These are phyloP conservation scores for Spergularia marina DNA, from an alignment of 148 eudicot species.

Conservation along the genomic window DNA sequence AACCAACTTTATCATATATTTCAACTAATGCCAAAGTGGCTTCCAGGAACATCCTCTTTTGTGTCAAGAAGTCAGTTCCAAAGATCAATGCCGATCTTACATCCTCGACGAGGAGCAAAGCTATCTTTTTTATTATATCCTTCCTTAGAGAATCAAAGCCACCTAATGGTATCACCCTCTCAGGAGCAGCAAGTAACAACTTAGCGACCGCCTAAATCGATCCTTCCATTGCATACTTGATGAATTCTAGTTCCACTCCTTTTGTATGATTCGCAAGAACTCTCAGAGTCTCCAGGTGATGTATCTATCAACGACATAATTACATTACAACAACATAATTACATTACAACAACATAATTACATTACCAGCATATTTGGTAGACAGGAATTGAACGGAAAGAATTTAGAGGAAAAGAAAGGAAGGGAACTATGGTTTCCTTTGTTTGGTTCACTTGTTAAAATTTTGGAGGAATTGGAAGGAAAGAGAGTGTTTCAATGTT, in stretches of 20 bases:
- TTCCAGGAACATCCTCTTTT: background rate
- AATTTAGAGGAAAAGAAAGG: background rate
- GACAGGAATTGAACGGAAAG: background rate
- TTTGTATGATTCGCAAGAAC: background rate
- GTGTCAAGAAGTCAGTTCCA: background rate
- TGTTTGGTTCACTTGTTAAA: no score
- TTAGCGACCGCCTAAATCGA: background rate
- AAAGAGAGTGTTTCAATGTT: no score
- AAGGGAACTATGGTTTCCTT: no score
- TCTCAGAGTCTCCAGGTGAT: background rate
- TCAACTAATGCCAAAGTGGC: background rate
- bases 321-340: background rate
- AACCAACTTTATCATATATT: background rate
- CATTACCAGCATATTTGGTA: background rate
- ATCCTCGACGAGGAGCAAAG: background rate
- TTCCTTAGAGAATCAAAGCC: background rate
- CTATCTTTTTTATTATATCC: background rate
- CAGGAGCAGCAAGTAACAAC: background rate
- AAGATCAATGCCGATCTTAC: slow-evolving; percentile 3
- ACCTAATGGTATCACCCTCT: background rate
- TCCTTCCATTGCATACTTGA: slow-evolving; percentile 4
- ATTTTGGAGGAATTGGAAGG: no score
- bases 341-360: background rate
- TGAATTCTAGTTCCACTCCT: background rate
- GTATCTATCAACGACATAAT: background rate